These are phyloP conservation scores for Tricholoma furcatifolium DNA, from an alignment of 768 basidiomycete genomes.

Conservation along the genomic window DNA sequence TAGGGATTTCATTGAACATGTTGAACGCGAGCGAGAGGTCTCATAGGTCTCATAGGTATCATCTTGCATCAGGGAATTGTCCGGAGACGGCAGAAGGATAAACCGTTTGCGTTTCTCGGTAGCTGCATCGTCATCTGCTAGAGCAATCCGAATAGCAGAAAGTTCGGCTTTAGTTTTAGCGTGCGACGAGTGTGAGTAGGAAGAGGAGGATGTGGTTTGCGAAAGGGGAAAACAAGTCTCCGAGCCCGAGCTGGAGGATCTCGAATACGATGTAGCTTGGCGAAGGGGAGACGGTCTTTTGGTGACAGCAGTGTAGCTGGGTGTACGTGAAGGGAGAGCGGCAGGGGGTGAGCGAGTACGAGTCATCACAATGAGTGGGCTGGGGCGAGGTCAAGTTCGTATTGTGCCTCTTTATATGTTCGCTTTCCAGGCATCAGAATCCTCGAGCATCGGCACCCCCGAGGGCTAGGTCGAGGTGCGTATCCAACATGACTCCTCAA, in stretches of 20 bases:
- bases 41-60: too few species aligned
- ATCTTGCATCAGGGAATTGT: constrained; percentile 5
- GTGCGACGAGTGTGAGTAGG: neutral
- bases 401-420: constrained; percentile 9
- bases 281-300: constrained; percentile 14
- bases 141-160: neutral
- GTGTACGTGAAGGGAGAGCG: constrained; percentile 1
- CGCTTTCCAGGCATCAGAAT: constrained; percentile 11
- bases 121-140: neutral
- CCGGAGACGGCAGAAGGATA: constrained; percentile 5
- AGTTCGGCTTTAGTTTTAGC: constrained; percentile 1
- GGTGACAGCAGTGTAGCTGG: constrained; percentile 11
- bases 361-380: neutral
- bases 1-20: neutral
- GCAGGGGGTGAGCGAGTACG: neutral
- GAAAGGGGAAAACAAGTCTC: neutral
- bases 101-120: constrained; percentile 5
- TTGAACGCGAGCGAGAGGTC: neutral
- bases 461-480: constrained; percentile 10
- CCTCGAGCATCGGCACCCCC: constrained; percentile 6
- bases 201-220: neutral
- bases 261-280: constrained; percentile 13
- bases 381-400: neutral
- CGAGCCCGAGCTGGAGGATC: neutral
- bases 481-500: constrained; percentile 13